Evolutionary conservation across 1,284 basidiomycete species (phyloP), one percentile per base, ranked within the genome.

Genomic region (Ustilago xerochloae): DNA sequence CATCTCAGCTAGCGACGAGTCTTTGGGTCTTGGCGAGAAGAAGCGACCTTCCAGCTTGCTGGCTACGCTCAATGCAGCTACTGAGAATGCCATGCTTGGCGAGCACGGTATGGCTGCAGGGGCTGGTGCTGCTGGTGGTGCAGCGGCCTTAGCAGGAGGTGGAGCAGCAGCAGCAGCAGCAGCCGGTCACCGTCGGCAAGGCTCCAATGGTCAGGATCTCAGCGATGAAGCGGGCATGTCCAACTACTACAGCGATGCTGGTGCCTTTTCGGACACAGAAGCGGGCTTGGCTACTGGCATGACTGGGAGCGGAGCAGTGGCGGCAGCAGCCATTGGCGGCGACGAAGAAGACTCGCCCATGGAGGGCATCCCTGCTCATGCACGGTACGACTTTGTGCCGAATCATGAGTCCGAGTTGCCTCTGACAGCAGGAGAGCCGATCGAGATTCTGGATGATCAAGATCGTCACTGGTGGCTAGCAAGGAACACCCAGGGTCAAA

Each of bases 21-120:
- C 66, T 33, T 62, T 80, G 7, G 77, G 60, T 36, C 59, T 55
- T 33, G 75, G 69, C 43, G 72, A 78, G 53, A 75, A 81, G 66
- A 78, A 70, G 54, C 53, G 77, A 28, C 80, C 81, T 10, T 75
- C 74, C 13, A 77, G 71, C 18, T 38, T 83, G 58, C 49, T 83
- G 9, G 81, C 81, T 4, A 83, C 81, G 38, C 78, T 83, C 22
- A 81, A 83, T 43, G 80, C 80, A 15, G 81, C 91, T 16, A 88
- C 97, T 36, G 95, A 92, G 85, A 88, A 90, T 77, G 90, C 97
- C 67, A 91, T 95, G 75, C 94, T 92, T 81, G 89, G 91, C 6
- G 96, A 97, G 83, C 83, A 96, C 59, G 89, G 89, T 29, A 86
- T 87, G 9, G 82, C 92, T 81, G 95, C 52, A 12, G 50, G 50